phyloP scores from a whole-genome alignment of 2,329 filamentous ascomycete species.

The Claviceps capensis region DNA sequence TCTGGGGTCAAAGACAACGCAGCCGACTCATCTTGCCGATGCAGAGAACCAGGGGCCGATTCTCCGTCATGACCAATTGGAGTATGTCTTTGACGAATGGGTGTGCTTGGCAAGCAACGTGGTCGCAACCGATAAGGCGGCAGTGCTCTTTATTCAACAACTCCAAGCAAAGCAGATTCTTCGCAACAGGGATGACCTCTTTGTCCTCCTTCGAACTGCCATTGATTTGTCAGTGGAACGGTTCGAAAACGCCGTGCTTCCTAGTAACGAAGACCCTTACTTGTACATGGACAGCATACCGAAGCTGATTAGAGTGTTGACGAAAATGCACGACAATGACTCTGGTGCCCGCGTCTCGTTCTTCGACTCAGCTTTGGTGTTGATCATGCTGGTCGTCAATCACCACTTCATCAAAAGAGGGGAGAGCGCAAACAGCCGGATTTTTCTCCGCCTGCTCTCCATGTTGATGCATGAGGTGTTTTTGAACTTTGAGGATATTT shows the following conservation, averaged over 20 bases:
- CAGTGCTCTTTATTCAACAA: constrained; percentile 69
- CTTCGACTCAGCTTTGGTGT: constrained; percentile 61
- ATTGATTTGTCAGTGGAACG: constrained; percentile 67
- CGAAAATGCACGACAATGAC: constrained; percentile 55
- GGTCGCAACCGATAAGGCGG: constrained; percentile 59
- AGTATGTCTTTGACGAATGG: constrained; percentile 96
- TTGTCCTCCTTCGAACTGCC: constrained; percentile 65
- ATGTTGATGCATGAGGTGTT: constrained; percentile 65
- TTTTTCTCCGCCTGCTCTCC: constrained; percentile 85
- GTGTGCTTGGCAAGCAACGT: constrained; percentile 65
- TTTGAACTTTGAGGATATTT: constrained; percentile 40
- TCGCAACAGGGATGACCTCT: constrained; percentile 60
- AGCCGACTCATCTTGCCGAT: constrained; percentile 32
- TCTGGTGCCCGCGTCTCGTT: constrained; percentile 54
- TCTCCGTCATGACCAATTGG: constrained; percentile 66
- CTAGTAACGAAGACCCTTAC: constrained; percentile 44
- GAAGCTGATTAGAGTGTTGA: constrained; percentile 63
- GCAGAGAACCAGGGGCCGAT: constrained; percentile 29
- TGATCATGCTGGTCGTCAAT: constrained; percentile 71
- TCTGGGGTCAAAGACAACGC: constrained; percentile 25
- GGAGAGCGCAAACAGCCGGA: constrained; percentile 72
- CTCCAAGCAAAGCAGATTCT: constrained; percentile 63
- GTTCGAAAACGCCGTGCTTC: constrained; percentile 58
- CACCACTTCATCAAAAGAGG: constrained; percentile 71
- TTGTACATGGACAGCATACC: constrained; percentile 65